A percentile compares a stretch with the other conserved stretches of the same genome.
Evolutionary conservation across 176 grass and related monocot species (phyloP).

Genomic region (Elymus sibiricus): DNA sequence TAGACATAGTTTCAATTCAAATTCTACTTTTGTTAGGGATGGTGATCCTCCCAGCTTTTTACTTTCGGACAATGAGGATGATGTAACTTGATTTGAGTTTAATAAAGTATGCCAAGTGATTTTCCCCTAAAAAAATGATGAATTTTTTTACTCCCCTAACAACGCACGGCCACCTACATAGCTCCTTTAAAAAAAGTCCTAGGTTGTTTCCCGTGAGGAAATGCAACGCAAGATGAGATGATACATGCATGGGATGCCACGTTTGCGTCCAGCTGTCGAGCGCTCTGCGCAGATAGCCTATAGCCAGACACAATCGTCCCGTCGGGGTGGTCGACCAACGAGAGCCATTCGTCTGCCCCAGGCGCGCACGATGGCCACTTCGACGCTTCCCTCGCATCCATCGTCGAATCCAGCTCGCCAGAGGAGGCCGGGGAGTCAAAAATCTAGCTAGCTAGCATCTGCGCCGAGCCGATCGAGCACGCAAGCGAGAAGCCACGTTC

Average conservation of each 20-base stretch:
- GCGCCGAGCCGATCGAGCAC: not conserved
- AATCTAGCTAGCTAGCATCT: constrained; percentile 11
- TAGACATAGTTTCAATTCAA: too few species aligned
- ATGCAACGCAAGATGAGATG: not conserved
- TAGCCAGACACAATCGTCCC: constrained; percentile 8
- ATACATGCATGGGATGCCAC: not conserved
- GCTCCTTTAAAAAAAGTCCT: too few species aligned
- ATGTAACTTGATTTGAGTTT: too few species aligned
- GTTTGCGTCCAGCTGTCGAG: not conserved
- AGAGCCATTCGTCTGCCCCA: constrained; percentile 14
- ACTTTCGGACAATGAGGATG: too few species aligned
- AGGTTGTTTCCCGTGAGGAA: not conserved
- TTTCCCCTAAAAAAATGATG: too few species aligned
- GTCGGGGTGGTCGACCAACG: not conserved
- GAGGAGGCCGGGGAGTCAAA: not conserved
- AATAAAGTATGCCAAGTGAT: too few species aligned
- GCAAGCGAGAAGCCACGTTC: not conserved
- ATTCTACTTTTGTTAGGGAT: too few species aligned
- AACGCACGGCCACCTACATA: too few species aligned
- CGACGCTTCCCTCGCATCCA: not conserved
- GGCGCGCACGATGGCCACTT: constrained; percentile 7
- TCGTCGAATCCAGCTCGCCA: not conserved
- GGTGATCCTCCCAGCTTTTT: too few species aligned
- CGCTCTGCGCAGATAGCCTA: not conserved
- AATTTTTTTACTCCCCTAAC: too few species aligned